Base-by-base conservation (phyloP, 169 alveolate genomes). In the Plasmodium gonderi region DNA sequence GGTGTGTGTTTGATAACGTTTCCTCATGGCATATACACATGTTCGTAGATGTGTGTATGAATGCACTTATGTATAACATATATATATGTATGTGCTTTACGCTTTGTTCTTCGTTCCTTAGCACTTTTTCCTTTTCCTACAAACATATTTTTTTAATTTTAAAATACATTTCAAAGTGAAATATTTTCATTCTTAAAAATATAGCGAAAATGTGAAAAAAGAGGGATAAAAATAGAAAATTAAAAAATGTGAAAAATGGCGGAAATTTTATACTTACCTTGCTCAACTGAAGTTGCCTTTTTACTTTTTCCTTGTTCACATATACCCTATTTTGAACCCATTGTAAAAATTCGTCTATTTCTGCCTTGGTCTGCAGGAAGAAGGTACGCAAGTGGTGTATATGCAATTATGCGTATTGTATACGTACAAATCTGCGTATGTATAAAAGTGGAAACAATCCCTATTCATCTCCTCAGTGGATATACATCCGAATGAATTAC, bases 281-380 rank as follows among this genome's bases (percentile, higher is more conserved):
- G 85, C 72, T 29, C 23, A 85, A 31, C 69, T 85, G 80, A 20
- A 85, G 3, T 65, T 85, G 92, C 33, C 92, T 85, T 23, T 72
- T 75, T 33, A 54, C 29, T 54, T 74, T 85, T 74, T 85, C 87
- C 49, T 85, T 85, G 49, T 85, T 85, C 79, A 85, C 79, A 26
- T 54, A 54, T 36, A 85, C 67, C 49, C 60, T 49, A 42, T 85
- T 85, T 74, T 85, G 82, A n/a, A 75, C 67, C 92, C 92, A 85
- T 36, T 44, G 79, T 65, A 74, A 74, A 54, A 85, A 85, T 67
- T 85, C 92, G 29, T 74, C 85, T 40, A 76, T 85, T 77, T 85
- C 92, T 31, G 40, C 87, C 67, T 85, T 85, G 20, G 85, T 36
- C 92, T 85, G 68, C 60, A 75, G 31, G 11, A 17, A 31, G 8